Conservation (phyloP, 371 early-diverging fungal genomes). For the Mucor plumbeus region DNA sequence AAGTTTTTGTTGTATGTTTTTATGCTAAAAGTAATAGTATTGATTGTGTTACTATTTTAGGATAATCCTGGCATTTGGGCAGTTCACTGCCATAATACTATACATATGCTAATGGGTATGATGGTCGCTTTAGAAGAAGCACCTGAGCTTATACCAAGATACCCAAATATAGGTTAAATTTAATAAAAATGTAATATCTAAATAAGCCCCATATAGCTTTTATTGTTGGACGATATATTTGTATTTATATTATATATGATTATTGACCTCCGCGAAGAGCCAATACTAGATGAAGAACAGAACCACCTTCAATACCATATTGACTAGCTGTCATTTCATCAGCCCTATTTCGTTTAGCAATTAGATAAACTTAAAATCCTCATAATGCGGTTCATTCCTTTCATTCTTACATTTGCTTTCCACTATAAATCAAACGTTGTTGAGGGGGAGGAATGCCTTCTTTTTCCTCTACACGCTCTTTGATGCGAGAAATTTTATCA, state of each 20-base stretch:
- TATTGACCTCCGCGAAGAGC: slow-evolving; percentile 94
- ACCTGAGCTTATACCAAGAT: slow-evolving; percentile 30
- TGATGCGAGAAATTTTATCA: slow-evolving; percentile 91
- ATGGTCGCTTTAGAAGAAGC: slow-evolving; percentile 52
- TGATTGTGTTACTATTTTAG: slow-evolving; percentile 17
- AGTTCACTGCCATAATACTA: slow-evolving; percentile 50
- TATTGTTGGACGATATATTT: too few relatives aligned
- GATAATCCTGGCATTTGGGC: slow-evolving; percentile 55
- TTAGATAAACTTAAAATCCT: too few relatives aligned
- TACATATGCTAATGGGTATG: slow-evolving; percentile 53
- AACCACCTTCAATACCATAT: slow-evolving; percentile 86
- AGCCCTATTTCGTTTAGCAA: slow-evolving; percentile 56
- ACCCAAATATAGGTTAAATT: neutral
- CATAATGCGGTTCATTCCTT: too few relatives aligned
- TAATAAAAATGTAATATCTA: neutral
- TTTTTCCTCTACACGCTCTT: slow-evolving; percentile 94
- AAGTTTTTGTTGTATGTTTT: slow-evolving; percentile 13
- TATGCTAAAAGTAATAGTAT: neutral
- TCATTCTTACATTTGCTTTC: slow-evolving; percentile 86
- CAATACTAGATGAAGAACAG: slow-evolving; percentile 96
- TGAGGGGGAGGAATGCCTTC: slow-evolving; percentile 97
- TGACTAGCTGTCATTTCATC: slow-evolving; percentile 85
- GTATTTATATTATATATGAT: neutral
- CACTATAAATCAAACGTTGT: slow-evolving; percentile 94
- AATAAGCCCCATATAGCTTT: too few relatives aligned